Base-by-base conservation (phyloP, 2,329 filamentous ascomycete species). In the Xylariaceae sp. region DNA sequence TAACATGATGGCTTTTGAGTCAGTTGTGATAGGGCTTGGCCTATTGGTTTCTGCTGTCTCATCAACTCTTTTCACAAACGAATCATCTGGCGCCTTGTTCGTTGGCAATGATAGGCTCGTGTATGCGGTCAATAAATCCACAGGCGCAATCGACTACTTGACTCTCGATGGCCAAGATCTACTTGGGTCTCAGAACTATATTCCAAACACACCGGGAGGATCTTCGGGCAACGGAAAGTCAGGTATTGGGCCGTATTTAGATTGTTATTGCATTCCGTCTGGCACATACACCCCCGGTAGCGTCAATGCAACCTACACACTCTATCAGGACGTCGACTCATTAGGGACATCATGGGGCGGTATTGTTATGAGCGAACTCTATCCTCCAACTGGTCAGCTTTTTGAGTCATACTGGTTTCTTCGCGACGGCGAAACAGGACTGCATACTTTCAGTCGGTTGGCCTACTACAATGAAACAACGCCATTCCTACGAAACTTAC, bases 351-450 rank as follows among this genome's bases (percentile, higher is more conserved):
- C 18, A 14, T 86, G 83, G 62, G 82, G 75, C 3, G 83, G 83
- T 1, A 76, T 86, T 31, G 71, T 79, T 36, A 79, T 86, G 75
- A 79, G 77, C 44, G 81, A 87, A 51, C 78, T 75, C 0, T 85
- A 83, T 60, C 71, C 75, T 0, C 70, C 74, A 0, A 85, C 82
- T 0, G 81, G 81, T 2, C 81, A 86, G 60, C 60, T 78, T 5
- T 69, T 87, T 14, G 77, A 86, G 60, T 82, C 86, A 60, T 86
- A 84, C 64, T 86, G 81, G 80, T 86, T 86, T 58, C 67, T 86
- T 2, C 72, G 80, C 7, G 82, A 84, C 42, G 78, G 78, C 1
- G 83, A 87, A 63, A 85, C 83, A 0, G 82, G 83, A 0, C 64
- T 86, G 34, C 82, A 86, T 60, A 79, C 76, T 0, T 87, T 86